Evolutionary conservation across 495 filamentous ascomycete genomes (phyloP), one percentile per base, ranked within the genome.

Genomic region (Cudoniella acicularis): DNA sequence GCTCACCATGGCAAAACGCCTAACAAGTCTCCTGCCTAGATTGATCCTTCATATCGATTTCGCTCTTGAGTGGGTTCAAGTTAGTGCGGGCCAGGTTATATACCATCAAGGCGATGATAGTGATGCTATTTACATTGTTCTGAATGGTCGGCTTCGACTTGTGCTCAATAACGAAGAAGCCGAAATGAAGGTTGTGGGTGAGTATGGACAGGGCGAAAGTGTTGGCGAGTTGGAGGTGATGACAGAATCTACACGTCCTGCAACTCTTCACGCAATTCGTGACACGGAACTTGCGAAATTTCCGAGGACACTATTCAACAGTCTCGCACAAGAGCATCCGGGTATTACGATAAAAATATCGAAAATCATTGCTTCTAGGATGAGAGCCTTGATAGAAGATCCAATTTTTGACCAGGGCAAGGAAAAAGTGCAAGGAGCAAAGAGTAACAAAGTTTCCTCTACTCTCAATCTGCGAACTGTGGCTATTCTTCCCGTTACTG

Each of bases 301-400:
- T 59, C 94, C 94, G 6, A 90, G 92, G 52, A 96, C 90, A 1
- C 77, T 98, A 1, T 98, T 98, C 79, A 98, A 98, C 73, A 98
- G 92, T 68, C 81, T 98, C 4, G 94, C 95, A 0, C 86, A 93
- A 65, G 95, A 98, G 69, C 95, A 98, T 68, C 93, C 95, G 6
- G 95, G 92, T 17, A 97, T 98, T 69, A 98, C 94, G 0, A 98
- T 98, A 61, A 96, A 97, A 72, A 96, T 98, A 11, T 98, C 95
- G 2, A 98, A 97, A 72, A 92, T 98, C 60, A 97, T 98, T 67
- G 94, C 94, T 0, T 90, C 92, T 41, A 83, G 95, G 10, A 98
- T 98, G 94, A 81, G 93, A 56, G 82, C 90, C 24, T 65, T 97
- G 61, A 82, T 96, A 3, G 91, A 98, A 61, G 87, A 87, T 66